A percentile compares a stretch with the other conserved stretches of the same genome.
These are phyloP conservation scores for Pinus albicaulis DNA, from an alignment of 75 land plant species.

Conservation along the genomic window DNA sequence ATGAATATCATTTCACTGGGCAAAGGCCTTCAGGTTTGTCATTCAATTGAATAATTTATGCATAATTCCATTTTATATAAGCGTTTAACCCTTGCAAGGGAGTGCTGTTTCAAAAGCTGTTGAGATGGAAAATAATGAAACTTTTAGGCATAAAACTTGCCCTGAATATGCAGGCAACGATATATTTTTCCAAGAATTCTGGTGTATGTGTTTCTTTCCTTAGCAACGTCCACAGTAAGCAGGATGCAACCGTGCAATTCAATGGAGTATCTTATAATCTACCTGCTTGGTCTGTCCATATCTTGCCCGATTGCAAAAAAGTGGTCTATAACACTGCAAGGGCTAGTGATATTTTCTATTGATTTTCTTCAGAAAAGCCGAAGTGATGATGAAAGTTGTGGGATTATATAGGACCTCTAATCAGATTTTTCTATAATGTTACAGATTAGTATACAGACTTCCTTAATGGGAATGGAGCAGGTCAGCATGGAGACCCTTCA, in stretches of 20 bases:
- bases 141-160: too few species aligned
- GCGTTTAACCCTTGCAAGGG: too few species aligned
- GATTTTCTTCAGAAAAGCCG: too few species aligned
- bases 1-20: constrained; percentile 9
- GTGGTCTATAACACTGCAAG: constrained; percentile 45
- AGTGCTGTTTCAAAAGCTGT: too few species aligned
- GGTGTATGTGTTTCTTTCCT: constrained; percentile 34
- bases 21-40: constrained; percentile 16
- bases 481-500: too few species aligned
- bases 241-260: not conserved
- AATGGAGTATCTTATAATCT: constrained; percentile 23
- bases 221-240: not conserved
- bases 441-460: too few species aligned
- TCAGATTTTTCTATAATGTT: too few species aligned
- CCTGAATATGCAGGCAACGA: constrained; percentile 16
- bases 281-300: constrained; percentile 48
- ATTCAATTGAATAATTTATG: not conserved
- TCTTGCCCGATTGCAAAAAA: constrained; percentile 39
- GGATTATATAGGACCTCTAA: too few species aligned
- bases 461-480: too few species aligned
- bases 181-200: constrained; percentile 9
- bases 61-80: too few species aligned
- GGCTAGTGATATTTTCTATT: constrained; percentile 10
- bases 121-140: too few species aligned
- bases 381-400: too few species aligned